phyloP scores from a whole-genome alignment of 768 basidiomycete genomes.

The Chiua virens region DNA sequence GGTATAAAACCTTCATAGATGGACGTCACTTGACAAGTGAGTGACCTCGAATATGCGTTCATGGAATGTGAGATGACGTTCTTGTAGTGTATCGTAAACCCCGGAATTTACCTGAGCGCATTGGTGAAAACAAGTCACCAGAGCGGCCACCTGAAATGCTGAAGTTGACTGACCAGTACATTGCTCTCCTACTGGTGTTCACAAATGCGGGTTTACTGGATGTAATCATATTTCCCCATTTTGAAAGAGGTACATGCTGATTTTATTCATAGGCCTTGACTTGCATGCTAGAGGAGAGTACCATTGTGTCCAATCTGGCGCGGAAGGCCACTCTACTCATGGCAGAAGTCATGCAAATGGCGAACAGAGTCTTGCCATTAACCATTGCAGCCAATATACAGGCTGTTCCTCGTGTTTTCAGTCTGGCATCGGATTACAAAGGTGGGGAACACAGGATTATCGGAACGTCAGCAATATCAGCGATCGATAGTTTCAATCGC shows the following conservation, averaged over 20 bases:
- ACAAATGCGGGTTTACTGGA: slow-evolving; percentile 87
- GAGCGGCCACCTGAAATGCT: slow-evolving; percentile 58
- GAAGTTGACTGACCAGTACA: slow-evolving; percentile 90
- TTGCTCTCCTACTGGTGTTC: slow-evolving; percentile 81
- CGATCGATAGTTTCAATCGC: slow-evolving; percentile 93
- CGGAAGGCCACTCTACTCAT: slow-evolving; percentile 90
- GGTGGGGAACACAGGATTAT: slow-evolving; percentile 76
- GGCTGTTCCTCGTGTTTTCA: slow-evolving; percentile 82
- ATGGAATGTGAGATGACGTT: neutral
- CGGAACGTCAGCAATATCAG: slow-evolving; percentile 80
- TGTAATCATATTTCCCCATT: slow-evolving; percentile 43
- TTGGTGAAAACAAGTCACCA: slow-evolving; percentile 36
- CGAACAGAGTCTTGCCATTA: slow-evolving; percentile 83
- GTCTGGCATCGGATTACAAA: slow-evolving; percentile 79
- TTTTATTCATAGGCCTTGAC: slow-evolving; percentile 65
- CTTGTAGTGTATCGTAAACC: slow-evolving; percentile 64
- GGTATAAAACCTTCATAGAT: slow-evolving; percentile 91
- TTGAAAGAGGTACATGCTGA: slow-evolving; percentile 4
- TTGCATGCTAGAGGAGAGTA: slow-evolving; percentile 79
- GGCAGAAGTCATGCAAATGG: slow-evolving; percentile 87
- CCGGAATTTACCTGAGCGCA: slow-evolving; percentile 34
- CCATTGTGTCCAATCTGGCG: slow-evolving; percentile 68
- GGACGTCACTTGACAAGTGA: slow-evolving; percentile 85
- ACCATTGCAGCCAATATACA: slow-evolving; percentile 82
- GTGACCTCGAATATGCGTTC: slow-evolving; percentile 21